A percentile compares a stretch with the other conserved stretches of the same genome.
Conservation (phyloP, 164 flowering plant genomes). For the Santalum album region DNA sequence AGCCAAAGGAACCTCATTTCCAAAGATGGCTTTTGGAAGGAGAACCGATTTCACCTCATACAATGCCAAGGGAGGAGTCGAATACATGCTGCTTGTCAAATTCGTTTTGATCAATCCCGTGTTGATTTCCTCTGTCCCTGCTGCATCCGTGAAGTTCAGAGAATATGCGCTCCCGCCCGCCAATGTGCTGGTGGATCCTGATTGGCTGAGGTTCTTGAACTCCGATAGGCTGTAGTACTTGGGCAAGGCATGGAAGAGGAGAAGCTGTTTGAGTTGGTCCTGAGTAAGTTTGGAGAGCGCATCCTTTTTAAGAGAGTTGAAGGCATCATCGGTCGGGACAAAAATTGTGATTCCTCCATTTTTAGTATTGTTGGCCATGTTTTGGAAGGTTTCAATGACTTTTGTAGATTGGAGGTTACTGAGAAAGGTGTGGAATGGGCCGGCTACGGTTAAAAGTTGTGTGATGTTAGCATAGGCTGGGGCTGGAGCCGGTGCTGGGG, state of each 20-base stretch:
- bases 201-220: constrained; percentile 63
- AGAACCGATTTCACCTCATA: constrained; percentile 68
- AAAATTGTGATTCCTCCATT: constrained; percentile 82
- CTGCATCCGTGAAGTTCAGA: constrained; percentile 54
- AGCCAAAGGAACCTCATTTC: constrained; percentile 63
- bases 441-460: constrained; percentile 63
- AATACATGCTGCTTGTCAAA: constrained; percentile 59
- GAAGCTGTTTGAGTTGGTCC: constrained; percentile 57
- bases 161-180: constrained; percentile 56
- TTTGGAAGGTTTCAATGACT: constrained; percentile 76
- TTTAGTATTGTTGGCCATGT: constrained; percentile 77
- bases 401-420: constrained; percentile 46
- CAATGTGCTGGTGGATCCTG: constrained; percentile 46
- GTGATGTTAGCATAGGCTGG: constrained; percentile 66
- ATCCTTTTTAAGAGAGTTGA: constrained; percentile 53
- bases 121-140: constrained; percentile 47
- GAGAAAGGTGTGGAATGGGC: constrained; percentile 75
- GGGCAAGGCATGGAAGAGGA: constrained; percentile 70
- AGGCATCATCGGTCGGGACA: constrained; percentile 70
- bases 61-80: constrained; percentile 69
- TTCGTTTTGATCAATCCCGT: constrained; percentile 70
- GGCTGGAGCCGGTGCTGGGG: constrained; percentile 86
- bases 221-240: constrained; percentile 61
- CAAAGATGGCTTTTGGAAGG: constrained; percentile 80
- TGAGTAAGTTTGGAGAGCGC: constrained; percentile 60